These are phyloP conservation scores for Medicago lupulina DNA, from an alignment of 306 rosid species.

Conservation along the genomic window DNA sequence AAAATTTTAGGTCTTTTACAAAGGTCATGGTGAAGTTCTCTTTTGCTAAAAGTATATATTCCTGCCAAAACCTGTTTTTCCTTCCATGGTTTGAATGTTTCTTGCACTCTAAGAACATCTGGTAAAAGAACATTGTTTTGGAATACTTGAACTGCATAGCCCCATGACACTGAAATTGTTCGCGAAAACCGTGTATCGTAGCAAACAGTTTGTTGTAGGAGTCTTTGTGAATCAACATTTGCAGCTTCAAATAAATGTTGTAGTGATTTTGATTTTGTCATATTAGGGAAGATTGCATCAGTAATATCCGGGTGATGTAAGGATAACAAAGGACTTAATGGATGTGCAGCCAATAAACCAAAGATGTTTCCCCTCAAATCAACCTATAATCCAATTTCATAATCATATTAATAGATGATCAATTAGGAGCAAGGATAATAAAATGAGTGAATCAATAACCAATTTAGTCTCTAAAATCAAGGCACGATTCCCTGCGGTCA, in stretches of 20 bases:
- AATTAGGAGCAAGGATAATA: background rate
- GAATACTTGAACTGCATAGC: slow-evolving; percentile 78
- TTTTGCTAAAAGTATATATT: slow-evolving; percentile 55
- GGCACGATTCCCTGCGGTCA: background rate
- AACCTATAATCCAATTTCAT: slow-evolving; percentile 52
- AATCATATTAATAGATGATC: slow-evolving; percentile 9
- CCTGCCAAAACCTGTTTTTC: slow-evolving; percentile 28
- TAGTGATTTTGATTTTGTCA: slow-evolving; percentile 56
- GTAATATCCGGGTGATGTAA: slow-evolving; percentile 62
- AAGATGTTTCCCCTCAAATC: slow-evolving; percentile 70
- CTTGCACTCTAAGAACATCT: slow-evolving; percentile 52
- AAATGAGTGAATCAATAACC: background rate
- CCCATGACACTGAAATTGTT: slow-evolving; percentile 88
- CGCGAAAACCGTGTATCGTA: slow-evolving; percentile 65
- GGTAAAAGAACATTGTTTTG: slow-evolving; percentile 56
- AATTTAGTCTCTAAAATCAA: no score
- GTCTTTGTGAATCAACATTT: slow-evolving; percentile 65
- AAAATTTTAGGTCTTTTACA: slow-evolving; percentile 69
- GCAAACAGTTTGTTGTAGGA: slow-evolving; percentile 79
- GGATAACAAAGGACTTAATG: slow-evolving; percentile 70
- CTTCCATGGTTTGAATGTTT: slow-evolving; percentile 70
- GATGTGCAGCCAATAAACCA: slow-evolving; percentile 84
- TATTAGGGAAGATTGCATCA: slow-evolving; percentile 77
- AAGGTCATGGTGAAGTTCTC: slow-evolving; percentile 48
- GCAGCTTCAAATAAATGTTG: slow-evolving; percentile 65